Evolutionary conservation across 2,329 filamentous ascomycete genomes (phyloP), one percentile per base, ranked within the genome.

Genomic region (Parasarocladium wereldwijsianum): DNA sequence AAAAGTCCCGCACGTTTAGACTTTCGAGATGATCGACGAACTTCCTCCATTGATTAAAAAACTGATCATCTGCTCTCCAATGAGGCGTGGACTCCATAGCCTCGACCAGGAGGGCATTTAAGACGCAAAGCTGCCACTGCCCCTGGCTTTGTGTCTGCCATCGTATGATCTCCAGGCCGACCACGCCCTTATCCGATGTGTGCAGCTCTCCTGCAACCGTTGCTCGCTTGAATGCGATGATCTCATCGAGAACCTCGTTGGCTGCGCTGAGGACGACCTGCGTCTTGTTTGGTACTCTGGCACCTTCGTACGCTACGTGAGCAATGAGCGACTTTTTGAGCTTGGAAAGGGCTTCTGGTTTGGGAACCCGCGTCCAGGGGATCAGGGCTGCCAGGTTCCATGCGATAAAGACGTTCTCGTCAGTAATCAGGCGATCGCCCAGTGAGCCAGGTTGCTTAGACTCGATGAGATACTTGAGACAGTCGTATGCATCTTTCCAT

Each of bases 241-340:
- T 82, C 24, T 75, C 64, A 4, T 54, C 42, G 26, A 69, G 60
- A 39, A 85, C 64, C n/a, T 57, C 61, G 29, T 77, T 62, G 7
- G 78, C 69, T 14, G 71, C 69, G 10, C 66, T 65, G 32, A 90
- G 58, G 4, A 87, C 54, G 38, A 75, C 73, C 24, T 67, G 70
- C 5, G 84, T 57, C 47, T 78, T 90, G 47, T 85, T 93, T 3
- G 80, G 71, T 2, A 76, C 68, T 44, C 79, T 84, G 47, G 93
- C 72, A 5, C 84, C 84, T 47, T 92, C 82, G 18, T 77, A 65
- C 5, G 72, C 76, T 4, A 75, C 66, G 12, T 73, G 35, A 6
- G 50, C 44, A 15, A 51, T 42, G 3, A 45, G 61, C 1, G 76
- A 70, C 13, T 66, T 63, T 4, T 58, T 59, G 9, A 49, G 46